Conservation (phyloP, 2,329 filamentous ascomycete genomes). For the Diaporthe vexans region DNA sequence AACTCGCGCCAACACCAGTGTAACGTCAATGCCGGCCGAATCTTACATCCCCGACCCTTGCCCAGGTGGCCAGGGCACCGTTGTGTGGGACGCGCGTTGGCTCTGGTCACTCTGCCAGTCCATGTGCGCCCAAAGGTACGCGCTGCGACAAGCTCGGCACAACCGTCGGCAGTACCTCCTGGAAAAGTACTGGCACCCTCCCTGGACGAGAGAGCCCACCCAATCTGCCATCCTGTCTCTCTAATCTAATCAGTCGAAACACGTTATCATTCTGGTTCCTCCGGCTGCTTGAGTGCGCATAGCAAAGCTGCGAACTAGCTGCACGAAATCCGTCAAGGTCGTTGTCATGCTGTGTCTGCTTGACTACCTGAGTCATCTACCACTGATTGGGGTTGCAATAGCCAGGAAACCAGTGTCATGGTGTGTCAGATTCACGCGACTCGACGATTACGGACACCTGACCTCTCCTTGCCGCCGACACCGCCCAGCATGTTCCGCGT, state of each 20-base stretch:
- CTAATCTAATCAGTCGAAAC: slow-evolving; percentile 36
- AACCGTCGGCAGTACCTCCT: slow-evolving; percentile 42
- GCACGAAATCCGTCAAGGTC: slow-evolving; percentile 21
- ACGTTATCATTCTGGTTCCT: slow-evolving; percentile 31
- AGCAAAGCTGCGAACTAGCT: slow-evolving; percentile 33
- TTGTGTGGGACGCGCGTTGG: slow-evolving; percentile 40
- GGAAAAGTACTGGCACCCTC: slow-evolving; percentile 32
- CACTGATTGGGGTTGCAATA: slow-evolving; percentile 8
- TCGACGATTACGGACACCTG: slow-evolving; percentile 28
- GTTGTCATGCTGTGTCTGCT: slow-evolving; percentile 26
- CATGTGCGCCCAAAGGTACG: slow-evolving; percentile 17
- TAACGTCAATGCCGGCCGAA: slow-evolving; percentile 35
- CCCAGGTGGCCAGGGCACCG: slow-evolving; percentile 34
- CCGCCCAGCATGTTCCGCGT: slow-evolving; percentile 17
- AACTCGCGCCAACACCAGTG: slow-evolving; percentile 35
- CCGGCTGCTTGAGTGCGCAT: slow-evolving; percentile 14
- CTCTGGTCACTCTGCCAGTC: slow-evolving; percentile 20
- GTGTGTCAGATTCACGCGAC: slow-evolving; percentile 36
- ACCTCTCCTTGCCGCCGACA: slow-evolving; percentile 27
- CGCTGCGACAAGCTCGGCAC: slow-evolving; percentile 39
- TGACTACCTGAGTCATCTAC: slow-evolving; percentile 26
- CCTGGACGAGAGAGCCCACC: slow-evolving; percentile 26
- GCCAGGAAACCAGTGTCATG: slow-evolving; percentile 25
- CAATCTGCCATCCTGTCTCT: slow-evolving; percentile 38
- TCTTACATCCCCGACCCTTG: slow-evolving; percentile 32